Base-by-base conservation (phyloP, 1,139 yeast genomes). In the Trichomonascaceae sp. region DNA sequence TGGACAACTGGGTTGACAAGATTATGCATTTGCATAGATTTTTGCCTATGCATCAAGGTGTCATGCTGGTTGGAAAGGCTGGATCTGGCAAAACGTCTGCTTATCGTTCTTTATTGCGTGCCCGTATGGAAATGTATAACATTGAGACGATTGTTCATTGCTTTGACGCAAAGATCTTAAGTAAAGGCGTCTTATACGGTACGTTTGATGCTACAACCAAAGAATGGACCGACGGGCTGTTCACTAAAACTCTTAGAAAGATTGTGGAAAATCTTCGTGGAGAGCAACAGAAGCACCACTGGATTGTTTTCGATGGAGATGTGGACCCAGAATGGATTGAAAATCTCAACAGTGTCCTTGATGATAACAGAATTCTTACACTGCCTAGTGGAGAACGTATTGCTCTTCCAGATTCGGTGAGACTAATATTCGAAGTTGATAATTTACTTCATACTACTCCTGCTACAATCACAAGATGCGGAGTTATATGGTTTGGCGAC, bases 301-400 rank as follows among this genome's bases (percentile, higher is more conserved):
- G 96, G 96, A 79, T 93, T 57, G 78, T 91, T 0, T 87, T 93
- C 66, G 97, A 91, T 70, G 96, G 98, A 47, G 97, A 89, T 62
- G 81, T 93, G 45, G 98, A 93, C 66, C 98, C 99, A 0, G 83
- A 81, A 52, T 93, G 97, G 96, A 90, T 90, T 1, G 99, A 93
- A 63, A 87, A 87, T 57, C 73, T 93, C 60, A 93, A 93, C 69
- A 85, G 96, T 73, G 95, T 90, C 12, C 74, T 93, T 36, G 99
- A 93, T 70, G 98, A 93, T 62, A 93, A 90, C 67, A 83, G 80
- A 60, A 63, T 87, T 1, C 71, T 91, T 51, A 90, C 98, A 0
- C 74, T 93, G 17, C 95, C 98, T 0, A 90, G 84, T 65, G 98
- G 98, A 46, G 98, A 93, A 65, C 78, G 97, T 43, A 67, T 93